Evolutionary conservation across 2,329 filamentous ascomycete genomes (phyloP).

Genomic region (Byssochlamys sp.): DNA sequence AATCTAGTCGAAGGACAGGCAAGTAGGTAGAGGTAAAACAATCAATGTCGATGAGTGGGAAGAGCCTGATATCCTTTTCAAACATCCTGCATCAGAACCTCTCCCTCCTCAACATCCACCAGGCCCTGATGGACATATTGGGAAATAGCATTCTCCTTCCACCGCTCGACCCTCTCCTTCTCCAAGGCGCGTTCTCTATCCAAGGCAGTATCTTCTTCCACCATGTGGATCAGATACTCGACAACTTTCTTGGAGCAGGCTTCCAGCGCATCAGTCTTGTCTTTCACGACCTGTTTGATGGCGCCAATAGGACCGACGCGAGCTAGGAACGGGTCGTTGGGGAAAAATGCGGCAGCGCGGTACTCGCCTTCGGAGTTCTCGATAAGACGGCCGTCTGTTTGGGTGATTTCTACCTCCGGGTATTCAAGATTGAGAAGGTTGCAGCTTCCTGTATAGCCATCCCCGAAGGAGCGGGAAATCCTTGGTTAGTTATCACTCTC

Average conservation of each 20-base stretch:
- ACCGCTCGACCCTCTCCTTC: slow-evolving; percentile 2
- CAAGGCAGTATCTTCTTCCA: slow-evolving; percentile 16
- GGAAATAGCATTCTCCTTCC: not conserved
- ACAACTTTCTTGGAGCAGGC: slow-evolving; percentile 17
- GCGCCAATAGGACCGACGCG: slow-evolving; percentile 20
- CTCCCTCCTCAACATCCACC: not conserved
- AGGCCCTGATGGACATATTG: not conserved
- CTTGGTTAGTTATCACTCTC: not conserved
- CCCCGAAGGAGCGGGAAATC: not conserved
- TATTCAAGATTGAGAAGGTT: slow-evolving; percentile 13
- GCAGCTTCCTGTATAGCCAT: slow-evolving; percentile 13
- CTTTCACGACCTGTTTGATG: slow-evolving; percentile 5
- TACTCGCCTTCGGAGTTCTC: slow-evolving; percentile 9
- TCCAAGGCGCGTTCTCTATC: slow-evolving; percentile 4
- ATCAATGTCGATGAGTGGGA: no score
- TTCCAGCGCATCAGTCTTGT: slow-evolving; percentile 8
- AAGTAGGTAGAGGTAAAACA: no score
- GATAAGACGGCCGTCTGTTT: slow-evolving; percentile 4
- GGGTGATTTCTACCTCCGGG: slow-evolving; percentile 11
- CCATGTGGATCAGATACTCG: slow-evolving; percentile 19
- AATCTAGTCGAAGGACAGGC: no score
- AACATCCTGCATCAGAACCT: not conserved
- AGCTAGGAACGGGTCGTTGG: slow-evolving; percentile 17
- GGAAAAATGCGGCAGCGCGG: slow-evolving; percentile 14
- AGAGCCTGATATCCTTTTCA: not conserved